Conservation (phyloP, 352 stramenopile species). For the Phytophthora fragariaefolia region DNA sequence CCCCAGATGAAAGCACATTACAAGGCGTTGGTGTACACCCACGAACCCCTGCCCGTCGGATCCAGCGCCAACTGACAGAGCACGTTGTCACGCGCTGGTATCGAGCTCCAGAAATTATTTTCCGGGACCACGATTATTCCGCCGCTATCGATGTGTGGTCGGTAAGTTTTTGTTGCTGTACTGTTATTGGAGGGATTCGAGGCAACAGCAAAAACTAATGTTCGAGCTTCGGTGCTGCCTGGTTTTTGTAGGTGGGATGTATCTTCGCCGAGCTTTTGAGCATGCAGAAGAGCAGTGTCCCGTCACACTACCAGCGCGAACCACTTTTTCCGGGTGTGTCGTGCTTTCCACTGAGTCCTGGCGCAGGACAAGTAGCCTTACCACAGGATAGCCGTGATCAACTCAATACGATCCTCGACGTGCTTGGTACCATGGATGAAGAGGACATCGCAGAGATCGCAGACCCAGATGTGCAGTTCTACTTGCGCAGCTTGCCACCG, state of each 20-base stretch:
- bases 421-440: constrained; percentile 87
- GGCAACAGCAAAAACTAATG: no score
- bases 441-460: constrained; percentile 88
- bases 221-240: no score
- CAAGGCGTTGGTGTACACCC: constrained; percentile 75
- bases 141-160: constrained; percentile 90
- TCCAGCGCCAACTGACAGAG: constrained; percentile 93
- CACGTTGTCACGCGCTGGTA: constrained; percentile 97
- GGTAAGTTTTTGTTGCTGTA: constrained; percentile 51
- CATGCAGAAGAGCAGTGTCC: constrained; percentile 97
- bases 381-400: constrained; percentile 88
- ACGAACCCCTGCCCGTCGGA: constrained; percentile 75
- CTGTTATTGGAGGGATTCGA: neutral
- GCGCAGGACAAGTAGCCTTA: constrained; percentile 73
- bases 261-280: constrained; percentile 96
- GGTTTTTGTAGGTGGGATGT: constrained; percentile 84
- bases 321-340: constrained; percentile 95
- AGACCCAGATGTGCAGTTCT: constrained; percentile 84
- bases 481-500: constrained; percentile 75
- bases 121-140: constrained; percentile 90
- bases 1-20: constrained; percentile 62
- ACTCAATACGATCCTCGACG: constrained; percentile 89
- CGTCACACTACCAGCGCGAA: constrained; percentile 94
- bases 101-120: constrained; percentile 95
- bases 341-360: constrained; percentile 87